Conservation (phyloP, 371 early-diverging fungal species). For the Funneliformis caledonium region DNA sequence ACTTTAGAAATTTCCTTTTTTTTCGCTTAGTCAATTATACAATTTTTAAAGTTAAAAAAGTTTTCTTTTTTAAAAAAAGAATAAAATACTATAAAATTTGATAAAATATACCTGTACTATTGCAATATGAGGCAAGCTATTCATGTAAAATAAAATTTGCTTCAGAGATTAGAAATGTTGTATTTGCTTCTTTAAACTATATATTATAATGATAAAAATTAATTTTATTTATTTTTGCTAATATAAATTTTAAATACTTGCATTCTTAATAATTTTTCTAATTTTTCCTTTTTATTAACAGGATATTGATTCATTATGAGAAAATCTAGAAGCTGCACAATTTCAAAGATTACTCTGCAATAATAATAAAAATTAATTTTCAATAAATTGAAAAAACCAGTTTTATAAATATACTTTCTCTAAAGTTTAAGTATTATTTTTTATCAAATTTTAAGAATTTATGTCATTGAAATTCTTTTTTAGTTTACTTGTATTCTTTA, state of each 20-base stretch:
- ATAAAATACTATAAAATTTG: too few species aligned
- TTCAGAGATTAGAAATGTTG: constrained; percentile 6
- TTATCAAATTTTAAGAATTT: too few species aligned
- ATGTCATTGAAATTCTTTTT: too few species aligned
- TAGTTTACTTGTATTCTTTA: too few species aligned
- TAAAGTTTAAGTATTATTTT: too few species aligned
- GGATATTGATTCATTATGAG: neutral
- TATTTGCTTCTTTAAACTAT: constrained; percentile 1
- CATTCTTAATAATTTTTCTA: neutral
- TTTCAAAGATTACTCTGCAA: neutral
- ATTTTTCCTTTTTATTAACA: neutral
- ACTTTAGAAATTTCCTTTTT: constrained; percentile 1
- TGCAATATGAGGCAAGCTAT: constrained; percentile 18
- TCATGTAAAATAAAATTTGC: constrained; percentile 3
- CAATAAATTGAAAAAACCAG: too few species aligned
- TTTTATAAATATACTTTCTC: too few species aligned
- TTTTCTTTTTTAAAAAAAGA: too few species aligned
- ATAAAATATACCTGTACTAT: neutral
- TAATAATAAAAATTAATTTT: too few species aligned
- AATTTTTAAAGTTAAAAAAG: too few species aligned
- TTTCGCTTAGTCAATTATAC: neutral
- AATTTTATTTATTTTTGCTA: neutral
- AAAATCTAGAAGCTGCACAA: neutral
- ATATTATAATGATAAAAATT: neutral
- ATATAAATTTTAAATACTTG: neutral